Evolutionary conservation across 257 asterid genomes (phyloP).

Genomic region (Petrea volubilis): DNA sequence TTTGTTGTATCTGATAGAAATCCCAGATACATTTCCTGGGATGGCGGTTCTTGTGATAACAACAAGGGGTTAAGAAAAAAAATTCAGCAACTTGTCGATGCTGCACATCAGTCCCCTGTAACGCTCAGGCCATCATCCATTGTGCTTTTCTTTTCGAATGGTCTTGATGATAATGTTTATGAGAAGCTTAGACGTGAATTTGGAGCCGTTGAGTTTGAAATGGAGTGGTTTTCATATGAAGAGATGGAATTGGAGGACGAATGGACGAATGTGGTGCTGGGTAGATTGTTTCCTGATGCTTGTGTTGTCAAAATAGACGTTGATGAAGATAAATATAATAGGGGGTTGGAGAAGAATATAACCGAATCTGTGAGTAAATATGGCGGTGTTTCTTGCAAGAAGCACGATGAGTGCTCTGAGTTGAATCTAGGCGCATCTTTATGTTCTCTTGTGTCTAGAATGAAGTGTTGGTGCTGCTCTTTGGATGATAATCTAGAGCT

Average conservation of each 20-base stretch:
- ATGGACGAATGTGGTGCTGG: constrained; percentile 56
- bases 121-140: constrained; percentile 62
- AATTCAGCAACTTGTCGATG: constrained; percentile 48
- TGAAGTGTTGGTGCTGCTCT: constrained; percentile 64
- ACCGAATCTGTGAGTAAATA: constrained; percentile 7
- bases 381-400: constrained; percentile 31
- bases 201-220: constrained; percentile 46
- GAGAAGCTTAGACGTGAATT: constrained; percentile 50
- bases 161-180: constrained; percentile 42
- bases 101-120: constrained; percentile 60
- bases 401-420: constrained; percentile 26
- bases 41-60: constrained; percentile 28
- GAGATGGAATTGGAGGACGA: constrained; percentile 53
- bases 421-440: constrained; percentile 48
- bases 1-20: constrained; percentile 79
- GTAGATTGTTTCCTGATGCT: constrained; percentile 60
- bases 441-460: constrained; percentile 46
- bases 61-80: constrained; percentile 55
- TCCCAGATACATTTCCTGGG: constrained; percentile 69
- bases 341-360: constrained; percentile 13
- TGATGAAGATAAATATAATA: constrained; percentile 18
- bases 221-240: constrained; percentile 37
- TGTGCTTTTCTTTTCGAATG: constrained; percentile 73
- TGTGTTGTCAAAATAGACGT: constrained; percentile 52
- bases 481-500: constrained; percentile 26